Evolutionary conservation across 768 basidiomycete species (phyloP).

Genomic region (Suillus variegatus): DNA sequence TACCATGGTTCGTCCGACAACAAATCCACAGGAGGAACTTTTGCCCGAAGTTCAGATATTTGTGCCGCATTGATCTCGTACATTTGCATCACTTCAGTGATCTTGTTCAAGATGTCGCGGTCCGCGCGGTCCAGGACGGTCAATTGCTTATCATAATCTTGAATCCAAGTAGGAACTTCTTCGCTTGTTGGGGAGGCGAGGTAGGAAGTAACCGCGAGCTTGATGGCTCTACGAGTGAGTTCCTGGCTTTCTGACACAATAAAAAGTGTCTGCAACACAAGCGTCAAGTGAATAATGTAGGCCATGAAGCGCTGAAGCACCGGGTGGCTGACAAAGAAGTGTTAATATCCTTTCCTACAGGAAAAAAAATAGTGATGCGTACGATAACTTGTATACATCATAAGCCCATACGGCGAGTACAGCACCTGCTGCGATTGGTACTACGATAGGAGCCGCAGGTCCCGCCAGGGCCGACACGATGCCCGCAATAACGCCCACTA

Average conservation of each 20-base stretch:
- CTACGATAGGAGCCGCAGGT: conserved; percentile 1
- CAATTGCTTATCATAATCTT: background rate
- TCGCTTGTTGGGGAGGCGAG: accelerated
- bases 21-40: background rate
- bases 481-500: background rate
- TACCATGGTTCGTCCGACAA: background rate
- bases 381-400: background rate
- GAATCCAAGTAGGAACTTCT: background rate
- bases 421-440: background rate
- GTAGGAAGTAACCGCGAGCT: background rate
- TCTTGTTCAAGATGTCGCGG: background rate
- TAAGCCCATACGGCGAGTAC: background rate
- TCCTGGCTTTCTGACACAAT: background rate
- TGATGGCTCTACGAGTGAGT: background rate
- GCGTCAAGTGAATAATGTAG: conserved; percentile 28
- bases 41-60: background rate
- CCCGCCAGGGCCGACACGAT: background rate
- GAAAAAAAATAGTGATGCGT: background rate
- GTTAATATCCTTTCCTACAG: background rate
- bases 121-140: background rate
- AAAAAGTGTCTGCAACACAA: conserved; percentile 25
- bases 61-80: background rate
- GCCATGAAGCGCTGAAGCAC: conserved; percentile 21
- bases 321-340: background rate
- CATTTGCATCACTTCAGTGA: background rate